Conservation (phyloP, 169 alveolate genomes). For the Fabrea salina region DNA sequence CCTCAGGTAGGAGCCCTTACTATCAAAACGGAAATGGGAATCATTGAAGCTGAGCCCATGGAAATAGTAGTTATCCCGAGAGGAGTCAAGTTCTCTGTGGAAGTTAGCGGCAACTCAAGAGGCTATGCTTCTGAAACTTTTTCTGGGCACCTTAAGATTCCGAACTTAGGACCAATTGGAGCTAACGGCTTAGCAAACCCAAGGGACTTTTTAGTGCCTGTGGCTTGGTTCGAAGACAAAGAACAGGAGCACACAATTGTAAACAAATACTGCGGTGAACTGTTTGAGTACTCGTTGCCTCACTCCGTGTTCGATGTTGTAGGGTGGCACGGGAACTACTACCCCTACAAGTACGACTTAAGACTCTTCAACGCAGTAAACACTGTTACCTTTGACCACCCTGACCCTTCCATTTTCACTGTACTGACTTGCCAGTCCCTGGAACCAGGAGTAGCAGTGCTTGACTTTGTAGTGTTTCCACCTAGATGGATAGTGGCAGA, state of each 20-base stretch:
- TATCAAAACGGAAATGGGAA: constrained; percentile 71
- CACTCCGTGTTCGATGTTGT: constrained; percentile 75
- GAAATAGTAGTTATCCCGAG: constrained; percentile 71
- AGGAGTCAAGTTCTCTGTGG: constrained; percentile 70
- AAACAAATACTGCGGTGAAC: constrained; percentile 64
- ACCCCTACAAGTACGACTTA: constrained; percentile 76
- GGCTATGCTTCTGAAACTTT: constrained; percentile 78
- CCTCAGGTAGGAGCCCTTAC: constrained; percentile 69
- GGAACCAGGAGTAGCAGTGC: constrained; percentile 81
- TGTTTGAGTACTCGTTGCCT: constrained; percentile 40
- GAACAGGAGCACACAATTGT: constrained; percentile 44
- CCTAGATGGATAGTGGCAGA: constrained; percentile 83
- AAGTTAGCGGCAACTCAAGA: constrained; percentile 42
- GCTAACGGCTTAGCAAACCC: constrained; percentile 82
- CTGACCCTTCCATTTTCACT: constrained; percentile 83
- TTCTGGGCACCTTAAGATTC: constrained; percentile 70
- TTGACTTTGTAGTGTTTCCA: constrained; percentile 85
- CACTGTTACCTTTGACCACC: constrained; percentile 83
- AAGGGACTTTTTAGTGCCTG: constrained; percentile 71
- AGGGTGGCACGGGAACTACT: constrained; percentile 82
- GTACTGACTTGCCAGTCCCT: constrained; percentile 65
- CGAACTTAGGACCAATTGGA: constrained; percentile 88
- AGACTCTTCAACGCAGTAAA: constrained; percentile 68
- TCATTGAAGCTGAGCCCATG: constrained; percentile 46
- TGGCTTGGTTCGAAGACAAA: constrained; percentile 63